These are phyloP conservation scores for Aspergillus taichungensis DNA, from an alignment of 495 filamentous ascomycete species.

Conservation along the genomic window DNA sequence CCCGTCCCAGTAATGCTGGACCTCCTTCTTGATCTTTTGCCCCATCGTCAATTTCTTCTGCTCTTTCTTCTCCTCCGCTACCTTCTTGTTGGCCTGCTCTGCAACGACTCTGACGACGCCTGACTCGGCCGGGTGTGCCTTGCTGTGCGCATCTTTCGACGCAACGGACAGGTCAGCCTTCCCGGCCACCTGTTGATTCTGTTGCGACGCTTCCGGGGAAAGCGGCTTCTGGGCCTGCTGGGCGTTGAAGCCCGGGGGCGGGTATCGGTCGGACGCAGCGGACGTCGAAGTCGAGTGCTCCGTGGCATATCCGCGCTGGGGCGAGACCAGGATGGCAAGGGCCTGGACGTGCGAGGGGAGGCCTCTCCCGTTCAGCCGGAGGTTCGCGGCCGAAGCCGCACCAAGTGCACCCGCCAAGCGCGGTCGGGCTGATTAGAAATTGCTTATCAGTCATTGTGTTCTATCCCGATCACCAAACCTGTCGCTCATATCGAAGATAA, in stretches of 20 bases:
- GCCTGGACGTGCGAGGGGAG: conserved; percentile 54
- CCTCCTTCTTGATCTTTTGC: conserved; percentile 90
- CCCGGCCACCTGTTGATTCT: conserved; percentile 12
- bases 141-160: conserved; percentile 35
- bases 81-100: conserved; percentile 43
- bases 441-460: conserved; percentile 1
- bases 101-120: conserved; percentile 35
- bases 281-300: conserved; percentile 53
- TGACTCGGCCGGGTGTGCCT: conserved; percentile 33
- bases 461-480: no score
- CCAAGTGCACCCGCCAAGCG: conserved; percentile 28
- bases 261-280: conserved; percentile 48
- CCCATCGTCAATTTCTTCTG: conserved; percentile 77
- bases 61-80: conserved; percentile 62
- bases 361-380: conserved; percentile 48
- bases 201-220: conserved; percentile 36
- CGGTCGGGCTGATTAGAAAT: conserved; percentile 21
- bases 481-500: not conserved
- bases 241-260: conserved; percentile 89
- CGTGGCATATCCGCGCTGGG: conserved; percentile 55
- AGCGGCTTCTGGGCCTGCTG: conserved; percentile 86
- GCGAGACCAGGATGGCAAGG: conserved; percentile 56
- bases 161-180: conserved; percentile 29
- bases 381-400: conserved; percentile 36
- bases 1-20: conserved; percentile 95